Base-by-base conservation (phyloP, 306 rosid genomes). In the Malus sylvestris region DNA sequence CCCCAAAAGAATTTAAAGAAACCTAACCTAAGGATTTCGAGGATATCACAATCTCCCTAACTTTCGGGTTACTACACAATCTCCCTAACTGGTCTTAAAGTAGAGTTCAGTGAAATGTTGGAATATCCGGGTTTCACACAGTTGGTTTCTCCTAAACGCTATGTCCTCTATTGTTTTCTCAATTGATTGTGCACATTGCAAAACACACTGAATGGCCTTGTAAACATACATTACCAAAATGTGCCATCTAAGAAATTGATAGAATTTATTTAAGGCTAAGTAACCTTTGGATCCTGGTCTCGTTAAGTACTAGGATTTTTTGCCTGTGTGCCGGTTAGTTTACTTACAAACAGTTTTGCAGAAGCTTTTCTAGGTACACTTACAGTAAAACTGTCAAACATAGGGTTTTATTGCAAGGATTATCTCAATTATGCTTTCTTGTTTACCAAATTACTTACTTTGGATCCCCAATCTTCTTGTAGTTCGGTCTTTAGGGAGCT, bases 401-500 rank as follows among this genome's bases (percentile, higher is more conserved):
- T 67, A 13, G 52, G 12, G 42, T 52, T 53, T 38, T 52, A 55
- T 67, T 63, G 33, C 70, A 13, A 32, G 59, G 38, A 10, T 76
- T 27, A 15, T 55, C 67, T 46, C 45, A 71, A 33, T 59, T 65
- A 44, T 57, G 13, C 38, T 10, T 29, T 64, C 9, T 40, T 65
- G 6, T 45, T 55, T 35, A 52, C 29, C 46, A 80, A 45, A 58
- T 57, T 38, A 63, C 35, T 72, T 10, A 10, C 35, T 64, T 69
- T 73, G 38, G 27, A 5, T 35, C 40, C 46, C 25, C 70, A n/a
- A 81, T 81, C 67, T 82, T 81, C 61, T 78, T 83, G 80, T 42
- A 92, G 99, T 84, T 90, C 98, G 72, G 83, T 76, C 30, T 92
- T 85, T 78, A 84, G 99, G 82, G 98, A 91, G 93, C 77, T 85